Conservation (phyloP, 2,329 filamentous ascomycete species). For the Neonectria magnoliae region DNA sequence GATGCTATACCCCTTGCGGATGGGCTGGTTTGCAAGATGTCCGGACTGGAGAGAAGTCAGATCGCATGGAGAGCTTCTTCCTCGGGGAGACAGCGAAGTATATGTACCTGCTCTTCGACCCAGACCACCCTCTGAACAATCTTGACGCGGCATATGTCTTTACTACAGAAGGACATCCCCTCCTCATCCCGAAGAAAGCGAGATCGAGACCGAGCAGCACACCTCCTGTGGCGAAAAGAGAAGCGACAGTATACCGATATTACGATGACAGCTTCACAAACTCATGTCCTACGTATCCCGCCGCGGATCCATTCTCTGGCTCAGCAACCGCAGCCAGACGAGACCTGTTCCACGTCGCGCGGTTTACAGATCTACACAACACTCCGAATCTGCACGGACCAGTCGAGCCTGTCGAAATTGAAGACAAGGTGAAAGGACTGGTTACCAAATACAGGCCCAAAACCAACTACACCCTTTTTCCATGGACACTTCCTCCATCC, state of each 20-base stretch:
- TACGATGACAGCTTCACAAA: slow-evolving; percentile 61
- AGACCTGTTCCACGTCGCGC: slow-evolving; percentile 90
- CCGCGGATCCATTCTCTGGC: slow-evolving; percentile 71
- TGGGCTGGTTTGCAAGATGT: slow-evolving; percentile 92
- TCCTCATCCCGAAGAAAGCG: slow-evolving; percentile 74
- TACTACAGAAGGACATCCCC: slow-evolving; percentile 93
- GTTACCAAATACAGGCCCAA: slow-evolving; percentile 58
- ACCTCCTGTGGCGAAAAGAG: slow-evolving; percentile 20
- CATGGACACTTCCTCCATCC: slow-evolving; percentile 86
- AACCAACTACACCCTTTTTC: slow-evolving; percentile 86
- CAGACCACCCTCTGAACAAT: slow-evolving; percentile 85
- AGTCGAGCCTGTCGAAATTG: slow-evolving; percentile 48
- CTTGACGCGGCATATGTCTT: slow-evolving; percentile 91
- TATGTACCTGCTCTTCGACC: slow-evolving; percentile 89
- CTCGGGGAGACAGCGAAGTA: slow-evolving; percentile 97
- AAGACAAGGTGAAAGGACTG: slow-evolving; percentile 60
- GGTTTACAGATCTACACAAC: slow-evolving; percentile 81
- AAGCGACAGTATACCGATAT: slow-evolving; percentile 46
- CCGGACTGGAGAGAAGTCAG: slow-evolving; percentile 82
- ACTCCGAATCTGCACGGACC: slow-evolving; percentile 72
- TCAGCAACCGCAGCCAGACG: slow-evolving; percentile 82
- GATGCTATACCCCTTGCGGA: slow-evolving; percentile 91
- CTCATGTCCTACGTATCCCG: slow-evolving; percentile 73
- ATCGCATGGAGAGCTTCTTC: slow-evolving; percentile 99
- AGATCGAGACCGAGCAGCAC: slow-evolving; percentile 20